Evolutionary conservation across 2,329 filamentous ascomycete genomes (phyloP).

Genomic region (Ceratocystis colombiana): DNA sequence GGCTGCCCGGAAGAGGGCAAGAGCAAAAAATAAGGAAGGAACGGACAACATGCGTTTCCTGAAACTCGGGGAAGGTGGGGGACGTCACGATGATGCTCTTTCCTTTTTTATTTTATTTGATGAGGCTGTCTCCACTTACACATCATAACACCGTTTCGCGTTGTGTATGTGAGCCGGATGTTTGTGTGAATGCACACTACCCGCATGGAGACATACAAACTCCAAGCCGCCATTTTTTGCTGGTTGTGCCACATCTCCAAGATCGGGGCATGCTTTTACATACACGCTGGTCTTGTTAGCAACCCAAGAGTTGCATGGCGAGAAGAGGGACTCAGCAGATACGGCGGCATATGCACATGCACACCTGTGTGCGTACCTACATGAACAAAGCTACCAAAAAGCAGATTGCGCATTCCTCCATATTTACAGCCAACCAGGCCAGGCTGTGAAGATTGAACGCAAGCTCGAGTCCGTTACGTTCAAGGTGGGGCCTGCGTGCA

Average conservation of each 20-base stretch:
- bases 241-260: neutral
- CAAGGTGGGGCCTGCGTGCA: neutral
- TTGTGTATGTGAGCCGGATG: no score
- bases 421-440: slow-evolving; percentile 8
- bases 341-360: neutral
- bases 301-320: no score
- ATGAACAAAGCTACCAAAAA: neutral
- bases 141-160: no score
- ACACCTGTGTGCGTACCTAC: slow-evolving; percentile 1
- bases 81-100: neutral
- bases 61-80: slow-evolving; percentile 6
- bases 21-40: neutral
- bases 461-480: neutral
- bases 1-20: neutral
- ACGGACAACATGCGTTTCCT: neutral
- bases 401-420: slow-evolving; percentile 7
- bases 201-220: no score
- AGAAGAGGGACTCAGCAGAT: no score
- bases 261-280: no score
- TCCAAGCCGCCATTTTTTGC: no score
- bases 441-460: slow-evolving; percentile 1
- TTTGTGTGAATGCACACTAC: no score
- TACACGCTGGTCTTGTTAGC: no score
- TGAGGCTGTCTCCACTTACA: no score
- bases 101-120: neutral